Conservation (phyloP, 306 rosid species). For the Ochetophila trinervis region DNA sequence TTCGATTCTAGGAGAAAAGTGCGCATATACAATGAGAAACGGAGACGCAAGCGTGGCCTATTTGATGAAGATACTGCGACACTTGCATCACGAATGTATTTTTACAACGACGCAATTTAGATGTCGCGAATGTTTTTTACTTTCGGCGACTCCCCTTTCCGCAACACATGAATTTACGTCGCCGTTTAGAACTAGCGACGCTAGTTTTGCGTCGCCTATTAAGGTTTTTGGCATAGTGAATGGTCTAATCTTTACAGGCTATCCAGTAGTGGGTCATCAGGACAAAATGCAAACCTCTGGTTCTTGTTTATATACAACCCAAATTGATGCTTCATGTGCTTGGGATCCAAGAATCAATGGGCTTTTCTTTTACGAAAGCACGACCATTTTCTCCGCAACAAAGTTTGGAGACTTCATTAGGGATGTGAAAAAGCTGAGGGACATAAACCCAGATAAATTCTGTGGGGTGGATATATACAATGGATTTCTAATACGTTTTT, state of each 20-base stretch:
- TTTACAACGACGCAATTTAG: no score
- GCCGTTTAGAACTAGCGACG: no score
- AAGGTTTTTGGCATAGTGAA: no score
- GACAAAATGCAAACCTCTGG: constrained; percentile 79
- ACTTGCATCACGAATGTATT: no score
- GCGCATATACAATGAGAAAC: no score
- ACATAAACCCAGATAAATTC: constrained; percentile 41
- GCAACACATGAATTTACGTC: no score
- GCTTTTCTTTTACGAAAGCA: constrained; percentile 61
- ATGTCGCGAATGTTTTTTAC: no score
- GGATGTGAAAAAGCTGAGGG: constrained; percentile 56
- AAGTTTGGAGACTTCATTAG: constrained; percentile 41
- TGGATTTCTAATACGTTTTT: constrained; percentile 58
- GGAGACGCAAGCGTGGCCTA: no score
- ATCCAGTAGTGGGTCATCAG: constrained; percentile 67
- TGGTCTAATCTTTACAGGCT: constrained; percentile 50
- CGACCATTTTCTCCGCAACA: constrained; percentile 55
- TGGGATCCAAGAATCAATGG: constrained; percentile 87
- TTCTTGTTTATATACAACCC: constrained; percentile 54
- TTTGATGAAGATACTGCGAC: no score
- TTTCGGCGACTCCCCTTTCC: no score
- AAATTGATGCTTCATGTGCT: constrained; percentile 41
- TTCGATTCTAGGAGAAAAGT: no score
- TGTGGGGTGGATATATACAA: constrained; percentile 70
- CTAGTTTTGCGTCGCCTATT: no score